Evolutionary conservation across 805 yeast species (phyloP).

Genomic region (Grigorovia transvaalensis): DNA sequence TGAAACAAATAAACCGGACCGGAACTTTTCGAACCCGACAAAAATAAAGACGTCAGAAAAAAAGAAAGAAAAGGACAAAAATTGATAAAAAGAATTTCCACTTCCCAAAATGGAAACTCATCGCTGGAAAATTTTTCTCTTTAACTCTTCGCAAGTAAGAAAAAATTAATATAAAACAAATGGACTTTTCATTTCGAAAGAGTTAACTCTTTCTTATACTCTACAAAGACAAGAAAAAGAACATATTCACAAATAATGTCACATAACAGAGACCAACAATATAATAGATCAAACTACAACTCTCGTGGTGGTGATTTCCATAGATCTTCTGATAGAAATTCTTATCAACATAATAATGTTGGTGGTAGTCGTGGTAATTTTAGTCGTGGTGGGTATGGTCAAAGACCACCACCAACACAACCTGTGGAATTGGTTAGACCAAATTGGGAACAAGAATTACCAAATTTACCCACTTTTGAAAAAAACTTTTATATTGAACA

Average conservation of each 20-base stretch:
- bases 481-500: constrained; percentile 90
- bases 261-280: constrained; percentile 31
- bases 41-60: no score
- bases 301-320: constrained; percentile 33
- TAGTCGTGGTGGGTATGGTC: constrained; percentile 35
- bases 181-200: neutral
- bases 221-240: neutral
- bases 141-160: neutral
- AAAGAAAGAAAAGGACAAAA: no score
- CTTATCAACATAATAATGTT: constrained; percentile 26
- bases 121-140: constrained; percentile 7
- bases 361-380: constrained; percentile 19
- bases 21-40: no score
- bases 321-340: constrained; percentile 30
- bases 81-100: no score
- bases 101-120: constrained; percentile 5
- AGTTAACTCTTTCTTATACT: neutral
- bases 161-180: neutral
- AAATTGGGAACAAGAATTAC: constrained; percentile 60
- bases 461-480: constrained; percentile 74
- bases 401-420: constrained; percentile 24
- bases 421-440: constrained; percentile 43
- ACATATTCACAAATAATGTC: constrained; percentile 17
- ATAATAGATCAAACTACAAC: constrained; percentile 28
- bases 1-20: no score